Conservation (phyloP, 139 green algal genomes). For the Coelastrella sp. region DNA sequence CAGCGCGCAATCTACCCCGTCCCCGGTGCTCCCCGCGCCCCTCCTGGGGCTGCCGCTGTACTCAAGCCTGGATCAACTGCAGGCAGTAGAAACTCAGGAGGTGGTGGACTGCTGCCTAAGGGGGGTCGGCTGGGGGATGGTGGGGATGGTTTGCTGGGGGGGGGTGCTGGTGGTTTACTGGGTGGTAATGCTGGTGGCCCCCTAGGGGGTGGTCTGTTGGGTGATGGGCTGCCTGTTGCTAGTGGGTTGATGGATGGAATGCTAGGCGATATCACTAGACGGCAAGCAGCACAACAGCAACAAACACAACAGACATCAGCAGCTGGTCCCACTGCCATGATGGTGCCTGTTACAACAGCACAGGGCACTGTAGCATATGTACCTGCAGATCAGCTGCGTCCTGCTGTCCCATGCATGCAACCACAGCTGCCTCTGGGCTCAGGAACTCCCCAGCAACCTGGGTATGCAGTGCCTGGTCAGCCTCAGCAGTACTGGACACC, state of each 20-base stretch:
- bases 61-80: not conserved
- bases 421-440: no score
- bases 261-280: not conserved
- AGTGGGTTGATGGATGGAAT: not conserved
- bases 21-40: no score
- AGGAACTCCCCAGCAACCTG: not conserved
- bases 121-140: no score
- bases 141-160: no score
- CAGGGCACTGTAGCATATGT: slow-evolving; percentile 5
- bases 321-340: not conserved
- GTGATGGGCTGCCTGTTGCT: no score
- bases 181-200: no score
- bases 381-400: not conserved
- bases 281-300: not conserved
- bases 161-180: no score
- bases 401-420: no score
- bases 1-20: no score
- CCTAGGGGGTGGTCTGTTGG: no score
- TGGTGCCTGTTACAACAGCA: not conserved
- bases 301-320: not conserved
- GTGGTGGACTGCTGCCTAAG: no score
- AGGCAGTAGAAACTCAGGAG: no score
- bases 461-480: not conserved
- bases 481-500: not conserved
- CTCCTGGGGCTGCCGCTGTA: not conserved